Evolutionary conservation across 2,329 filamentous ascomycete species (phyloP).

Genomic region (Botryotinia narcissicola): DNA sequence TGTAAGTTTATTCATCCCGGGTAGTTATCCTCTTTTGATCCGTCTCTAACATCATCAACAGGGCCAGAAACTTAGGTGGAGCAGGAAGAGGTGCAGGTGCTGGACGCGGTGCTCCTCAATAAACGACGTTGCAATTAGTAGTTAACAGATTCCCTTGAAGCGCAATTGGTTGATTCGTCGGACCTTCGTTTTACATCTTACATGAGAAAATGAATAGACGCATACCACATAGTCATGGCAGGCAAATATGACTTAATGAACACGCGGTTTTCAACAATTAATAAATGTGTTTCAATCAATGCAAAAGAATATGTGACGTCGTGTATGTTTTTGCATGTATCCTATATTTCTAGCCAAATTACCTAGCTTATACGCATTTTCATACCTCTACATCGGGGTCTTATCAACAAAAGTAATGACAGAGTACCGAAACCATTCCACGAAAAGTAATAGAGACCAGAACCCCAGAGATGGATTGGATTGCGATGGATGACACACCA

Average conservation of each 20-base stretch:
- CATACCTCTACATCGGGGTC: background rate
- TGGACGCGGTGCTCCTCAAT: conserved; percentile 16
- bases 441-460: background rate
- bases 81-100: conserved; percentile 18
- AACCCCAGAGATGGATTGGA: background rate
- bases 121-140: conserved; percentile 1
- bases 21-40: no score
- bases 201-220: background rate
- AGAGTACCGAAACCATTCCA: background rate
- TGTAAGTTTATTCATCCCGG: no score
- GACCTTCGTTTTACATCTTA: background rate
- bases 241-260: background rate
- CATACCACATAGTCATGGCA: background rate
- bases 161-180: background rate
- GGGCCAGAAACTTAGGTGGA: conserved; percentile 19
- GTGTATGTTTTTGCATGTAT: background rate
- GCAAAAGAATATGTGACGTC: background rate
- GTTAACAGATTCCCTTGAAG: conserved; percentile 4
- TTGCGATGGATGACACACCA: background rate
- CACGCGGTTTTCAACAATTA: background rate
- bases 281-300: background rate
- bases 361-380: background rate
- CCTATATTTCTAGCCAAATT: background rate
- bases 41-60: conserved; percentile 3
- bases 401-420: background rate